Evolutionary conservation across 2,329 filamentous ascomycete species (phyloP).

Genomic region (Aspergillus terreus): DNA sequence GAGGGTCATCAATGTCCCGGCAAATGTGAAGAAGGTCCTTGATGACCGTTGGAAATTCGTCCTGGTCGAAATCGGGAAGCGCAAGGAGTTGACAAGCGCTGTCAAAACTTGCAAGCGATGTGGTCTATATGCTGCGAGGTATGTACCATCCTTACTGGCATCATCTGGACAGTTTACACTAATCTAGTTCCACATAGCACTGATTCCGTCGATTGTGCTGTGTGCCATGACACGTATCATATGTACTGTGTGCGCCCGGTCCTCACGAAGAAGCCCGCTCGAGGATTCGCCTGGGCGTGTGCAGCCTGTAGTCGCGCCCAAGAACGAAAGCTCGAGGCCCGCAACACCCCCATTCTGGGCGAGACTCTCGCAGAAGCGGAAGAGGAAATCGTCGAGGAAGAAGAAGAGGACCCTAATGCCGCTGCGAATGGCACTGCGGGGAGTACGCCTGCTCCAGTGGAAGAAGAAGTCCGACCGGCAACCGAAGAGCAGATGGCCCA

Average conservation of each 20-base stretch:
- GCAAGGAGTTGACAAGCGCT: conserved; percentile 92
- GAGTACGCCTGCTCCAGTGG: conserved; percentile 60
- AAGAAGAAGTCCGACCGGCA: conserved; percentile 53
- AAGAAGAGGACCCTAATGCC: conserved; percentile 62
- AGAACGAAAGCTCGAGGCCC: conserved; percentile 85
- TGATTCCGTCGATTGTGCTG: conserved; percentile 95
- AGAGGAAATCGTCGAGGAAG: conserved; percentile 69
- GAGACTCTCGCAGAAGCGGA: conserved; percentile 52
- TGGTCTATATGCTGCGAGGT: conserved; percentile 85
- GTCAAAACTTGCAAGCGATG: conserved; percentile 97
- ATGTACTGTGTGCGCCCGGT: conserved; percentile 97
- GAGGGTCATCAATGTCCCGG: conserved; percentile 92
- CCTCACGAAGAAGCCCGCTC: conserved; percentile 89
- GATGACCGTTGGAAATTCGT: conserved; percentile 97
- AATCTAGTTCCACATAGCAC: conserved; percentile 53
- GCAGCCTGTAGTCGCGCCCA: conserved; percentile 94
- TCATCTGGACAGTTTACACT: conserved; percentile 10
- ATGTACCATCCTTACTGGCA: conserved; percentile 32
- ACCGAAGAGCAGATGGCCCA: conserved; percentile 89
- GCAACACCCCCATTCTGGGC: conserved; percentile 72
- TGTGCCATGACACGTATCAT: conserved; percentile 92
- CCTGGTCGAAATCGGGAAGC: conserved; percentile 85
- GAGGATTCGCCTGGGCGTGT: conserved; percentile 97
- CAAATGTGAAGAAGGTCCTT: conserved; percentile 89
- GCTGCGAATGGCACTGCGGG: conserved; percentile 54